Evolutionary conservation across 345 rosid species (phyloP), one percentile per base, ranked within the genome.

Genomic region (Schrenkiella parvula): DNA sequence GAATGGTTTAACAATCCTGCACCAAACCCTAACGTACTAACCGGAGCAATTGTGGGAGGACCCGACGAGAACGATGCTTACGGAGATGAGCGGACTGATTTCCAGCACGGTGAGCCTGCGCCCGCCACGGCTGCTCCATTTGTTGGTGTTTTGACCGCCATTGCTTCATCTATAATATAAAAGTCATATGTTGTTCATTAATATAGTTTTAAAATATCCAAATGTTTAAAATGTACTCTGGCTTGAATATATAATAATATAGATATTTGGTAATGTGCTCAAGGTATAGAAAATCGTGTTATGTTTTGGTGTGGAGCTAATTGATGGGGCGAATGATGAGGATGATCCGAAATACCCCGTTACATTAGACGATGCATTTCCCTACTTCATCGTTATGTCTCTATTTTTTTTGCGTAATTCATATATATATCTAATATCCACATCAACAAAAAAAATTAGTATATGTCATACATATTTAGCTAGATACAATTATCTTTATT

Each of bases 41-140:
- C 59, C 1, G 92, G 96, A 47, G 93, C 89, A 22, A 26, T 89
- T 6, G 89, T 91, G 7, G 87, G 93, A 12, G 92, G 97, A 21
- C 90, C 92, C 1, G 85, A 87, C 73, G 80, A 71, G 8, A 80
- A 84, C 34, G 96, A 91, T 56, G 42, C 43, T 22, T 86, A 74
- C 23, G 58, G 38, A 2, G 93, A 85, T 74, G 14, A 32, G 4
- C 75, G 92, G 70, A 68, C 82, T 43, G 85, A 86, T 63, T 80
- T 18, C 47, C 83, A 83, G 47, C 82, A 77, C 42, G 69, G 56
- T 2, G 84, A 89, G 71, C 82, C 93, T 19, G 82, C 80, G 1
- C 75, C 81, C 6, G 80, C 55, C 37, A 91, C 75, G 11, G 74
- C 68, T 55, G 86, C 96, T 37, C 90, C 93, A 2, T 39, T 84